Conservation (phyloP, 257 asterid genomes). For the Gardenia jasminoides region DNA sequence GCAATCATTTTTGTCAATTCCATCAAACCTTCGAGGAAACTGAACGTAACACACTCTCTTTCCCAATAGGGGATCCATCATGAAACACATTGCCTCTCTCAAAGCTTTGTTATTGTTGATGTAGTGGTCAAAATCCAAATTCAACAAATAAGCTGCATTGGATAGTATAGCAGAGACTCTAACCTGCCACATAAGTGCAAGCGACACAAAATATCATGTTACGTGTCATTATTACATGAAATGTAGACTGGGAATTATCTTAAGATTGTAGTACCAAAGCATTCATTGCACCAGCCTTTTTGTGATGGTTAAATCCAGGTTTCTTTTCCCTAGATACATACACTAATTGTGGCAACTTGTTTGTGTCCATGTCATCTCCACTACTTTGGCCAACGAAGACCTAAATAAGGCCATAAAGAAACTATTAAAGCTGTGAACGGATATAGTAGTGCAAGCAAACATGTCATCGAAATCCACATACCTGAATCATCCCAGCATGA, state of each 20-base stretch:
- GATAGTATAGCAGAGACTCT: constrained; percentile 25
- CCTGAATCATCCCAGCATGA: constrained; percentile 46
- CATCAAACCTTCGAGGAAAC: no score
- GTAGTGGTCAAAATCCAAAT: constrained; percentile 29
- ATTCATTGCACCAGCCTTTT: constrained; percentile 48
- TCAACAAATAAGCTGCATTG: constrained; percentile 22
- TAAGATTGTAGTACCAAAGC: constrained; percentile 26
- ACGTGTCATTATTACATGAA: not conserved
- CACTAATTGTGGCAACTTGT: constrained; percentile 3
- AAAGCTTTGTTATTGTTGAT: constrained; percentile 22
- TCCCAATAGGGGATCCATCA: constrained; percentile 29
- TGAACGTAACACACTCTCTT: no score
- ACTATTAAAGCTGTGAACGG: no score
- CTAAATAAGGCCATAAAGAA: no score
- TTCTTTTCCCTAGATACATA: constrained; percentile 43
- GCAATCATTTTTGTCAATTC: constrained; percentile 23
- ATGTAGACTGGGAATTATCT: not conserved
- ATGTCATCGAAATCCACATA: not conserved
- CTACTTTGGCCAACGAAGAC: no score
- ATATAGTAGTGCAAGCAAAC: no score
- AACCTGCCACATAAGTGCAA: constrained; percentile 1
- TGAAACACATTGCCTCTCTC: constrained; percentile 30
- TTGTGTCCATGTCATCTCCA: no score
- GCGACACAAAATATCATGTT: not conserved
- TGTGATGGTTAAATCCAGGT: constrained; percentile 41